These are phyloP conservation scores for Nitzschia sp. DNA, from an alignment of 108 stramenopile species.

Conservation along the genomic window DNA sequence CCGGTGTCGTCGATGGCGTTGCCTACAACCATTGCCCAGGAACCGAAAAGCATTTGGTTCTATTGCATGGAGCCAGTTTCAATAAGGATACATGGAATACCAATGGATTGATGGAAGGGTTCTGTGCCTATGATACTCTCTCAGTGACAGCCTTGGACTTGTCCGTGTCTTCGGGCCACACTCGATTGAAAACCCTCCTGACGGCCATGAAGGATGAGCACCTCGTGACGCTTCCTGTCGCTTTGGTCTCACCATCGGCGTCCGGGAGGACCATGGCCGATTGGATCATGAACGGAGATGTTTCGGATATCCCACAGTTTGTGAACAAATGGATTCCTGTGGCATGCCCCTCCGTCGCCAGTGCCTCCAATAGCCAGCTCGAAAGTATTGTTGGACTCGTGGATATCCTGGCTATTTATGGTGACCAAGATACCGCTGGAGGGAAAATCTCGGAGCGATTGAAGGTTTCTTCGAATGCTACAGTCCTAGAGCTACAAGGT, in stretches of 20 bases:
- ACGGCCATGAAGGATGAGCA: slow-evolving; percentile 31
- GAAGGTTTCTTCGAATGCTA: slow-evolving; percentile 33
- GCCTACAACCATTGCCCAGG: slow-evolving; percentile 7
- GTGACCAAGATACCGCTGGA: slow-evolving; percentile 53
- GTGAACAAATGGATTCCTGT: slow-evolving; percentile 73
- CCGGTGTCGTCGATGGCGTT: slow-evolving; percentile 1
- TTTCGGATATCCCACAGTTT: slow-evolving; percentile 17
- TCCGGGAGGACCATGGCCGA: slow-evolving; percentile 58
- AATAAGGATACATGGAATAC: slow-evolving; percentile 78
- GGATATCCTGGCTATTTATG: slow-evolving; percentile 60
- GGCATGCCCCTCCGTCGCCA: slow-evolving; percentile 42
- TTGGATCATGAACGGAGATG: slow-evolving; percentile 31
- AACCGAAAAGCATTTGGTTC: slow-evolving; percentile 28
- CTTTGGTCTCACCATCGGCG: slow-evolving; percentile 70
- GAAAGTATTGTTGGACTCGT: neutral
- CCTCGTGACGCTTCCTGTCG: slow-evolving; percentile 29
- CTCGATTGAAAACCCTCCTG: slow-evolving; percentile 32
- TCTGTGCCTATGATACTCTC: slow-evolving; percentile 43
- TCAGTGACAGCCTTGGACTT: slow-evolving; percentile 63
- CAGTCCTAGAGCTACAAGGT: slow-evolving; percentile 58
- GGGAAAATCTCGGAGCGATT: slow-evolving; percentile 45
- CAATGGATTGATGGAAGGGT: slow-evolving; percentile 47
- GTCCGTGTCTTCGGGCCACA: slow-evolving; percentile 39
- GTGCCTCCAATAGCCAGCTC: neutral
- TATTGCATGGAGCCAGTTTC: slow-evolving; percentile 72